Percentiles rank a stretch among this genome's conserved stretches.
Evolutionary conservation across 1,284 basidiomycete species (phyloP).

Genomic region (Erythrobasidium hasegawianum): DNA sequence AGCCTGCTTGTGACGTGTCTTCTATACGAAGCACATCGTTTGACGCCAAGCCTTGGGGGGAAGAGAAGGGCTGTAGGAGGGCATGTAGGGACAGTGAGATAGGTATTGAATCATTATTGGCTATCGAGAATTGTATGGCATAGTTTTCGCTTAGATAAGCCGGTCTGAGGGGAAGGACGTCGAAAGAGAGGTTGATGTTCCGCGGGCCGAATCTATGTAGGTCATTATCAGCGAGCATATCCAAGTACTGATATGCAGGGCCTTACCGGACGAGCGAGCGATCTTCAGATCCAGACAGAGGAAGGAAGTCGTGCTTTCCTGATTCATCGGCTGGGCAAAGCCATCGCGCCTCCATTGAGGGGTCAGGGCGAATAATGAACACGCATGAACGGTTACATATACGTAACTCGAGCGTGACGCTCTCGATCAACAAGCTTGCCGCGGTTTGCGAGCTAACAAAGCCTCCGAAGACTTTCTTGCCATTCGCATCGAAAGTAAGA

Average conservation of each 20-base stretch:
- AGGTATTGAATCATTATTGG: constrained; percentile 63
- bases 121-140: constrained; percentile 63
- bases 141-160: constrained; percentile 74
- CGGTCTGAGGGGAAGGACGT: constrained; percentile 50
- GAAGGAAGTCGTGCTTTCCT: background rate
- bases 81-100: constrained; percentile 66
- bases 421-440: background rate
- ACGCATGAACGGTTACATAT: too few relatives aligned
- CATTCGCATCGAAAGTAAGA: background rate
- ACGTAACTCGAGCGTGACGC: too few relatives aligned
- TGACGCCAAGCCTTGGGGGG: constrained; percentile 32
- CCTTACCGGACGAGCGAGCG: constrained; percentile 4
- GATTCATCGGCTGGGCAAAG: background rate
- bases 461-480: background rate
- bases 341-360: background rate
- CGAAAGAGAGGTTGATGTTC: constrained; percentile 8
- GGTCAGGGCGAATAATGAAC: too few relatives aligned
- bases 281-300: background rate
- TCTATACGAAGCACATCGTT: background rate
- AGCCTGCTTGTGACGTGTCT: too few relatives aligned
- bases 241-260: too few relatives aligned
- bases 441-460: background rate
- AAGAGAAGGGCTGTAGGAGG: constrained; percentile 66
- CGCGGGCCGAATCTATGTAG: constrained; percentile 22
- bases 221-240: too few relatives aligned